Evolutionary conservation across 2,329 filamentous ascomycete species (phyloP).

Genomic region (Cercospora zeae-maydis): DNA sequence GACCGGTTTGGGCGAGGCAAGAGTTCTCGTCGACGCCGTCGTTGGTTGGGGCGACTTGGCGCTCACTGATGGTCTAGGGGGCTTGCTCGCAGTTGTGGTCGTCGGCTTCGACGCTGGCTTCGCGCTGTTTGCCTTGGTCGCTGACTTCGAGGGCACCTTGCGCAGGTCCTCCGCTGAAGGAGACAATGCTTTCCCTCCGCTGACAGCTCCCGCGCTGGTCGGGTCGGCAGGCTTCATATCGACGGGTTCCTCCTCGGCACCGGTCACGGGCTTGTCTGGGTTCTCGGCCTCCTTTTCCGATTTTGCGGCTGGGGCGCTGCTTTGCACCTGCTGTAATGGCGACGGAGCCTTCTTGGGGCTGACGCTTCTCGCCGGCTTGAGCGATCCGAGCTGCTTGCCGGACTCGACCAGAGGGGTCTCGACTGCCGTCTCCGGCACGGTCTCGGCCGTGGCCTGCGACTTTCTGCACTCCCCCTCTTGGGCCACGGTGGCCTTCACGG

Average conservation of each 20-base stretch:
- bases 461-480: constrained; percentile 42
- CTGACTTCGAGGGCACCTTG: constrained; percentile 19
- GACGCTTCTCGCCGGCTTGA: constrained; percentile 4
- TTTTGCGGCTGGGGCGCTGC: background rate
- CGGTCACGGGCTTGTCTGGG: constrained; percentile 45
- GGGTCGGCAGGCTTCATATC: constrained; percentile 42
- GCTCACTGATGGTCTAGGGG: constrained; percentile 14
- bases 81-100: constrained; percentile 20
- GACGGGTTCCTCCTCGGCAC: constrained; percentile 42
- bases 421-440: constrained; percentile 44
- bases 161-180: constrained; percentile 35
- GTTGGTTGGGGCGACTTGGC: constrained; percentile 11
- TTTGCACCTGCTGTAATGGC: background rate
- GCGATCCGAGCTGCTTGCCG: constrained; percentile 19
- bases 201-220: constrained; percentile 38
- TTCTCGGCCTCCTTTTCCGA: constrained; percentile 35
- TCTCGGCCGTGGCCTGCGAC: constrained; percentile 35
- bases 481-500: constrained; percentile 41
- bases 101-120: constrained; percentile 18
- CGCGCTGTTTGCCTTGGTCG: constrained; percentile 17
- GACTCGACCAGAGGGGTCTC: constrained; percentile 36
- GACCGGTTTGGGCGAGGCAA: constrained; percentile 6
- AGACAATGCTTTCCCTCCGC: constrained; percentile 39
- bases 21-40: constrained; percentile 15
- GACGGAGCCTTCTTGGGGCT: background rate